A percentile compares a stretch with the other conserved stretches of the same genome.
Conservation (phyloP, 805 yeast genomes). For the Hagleromyces aurorensis region DNA sequence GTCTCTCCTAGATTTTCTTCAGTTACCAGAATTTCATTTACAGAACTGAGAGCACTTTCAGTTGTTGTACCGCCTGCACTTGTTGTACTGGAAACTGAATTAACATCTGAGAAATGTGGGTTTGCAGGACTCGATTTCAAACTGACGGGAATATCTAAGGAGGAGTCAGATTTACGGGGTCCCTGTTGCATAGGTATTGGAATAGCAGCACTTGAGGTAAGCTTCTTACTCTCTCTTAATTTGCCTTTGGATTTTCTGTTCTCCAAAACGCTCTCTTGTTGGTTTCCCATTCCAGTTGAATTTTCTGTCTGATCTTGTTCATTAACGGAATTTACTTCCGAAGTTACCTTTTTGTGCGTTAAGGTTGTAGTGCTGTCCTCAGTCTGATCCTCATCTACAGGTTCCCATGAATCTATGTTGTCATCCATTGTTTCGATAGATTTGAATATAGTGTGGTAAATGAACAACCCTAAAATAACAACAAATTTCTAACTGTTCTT, state of each 20-base stretch:
- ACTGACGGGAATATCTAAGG: constrained; percentile 10
- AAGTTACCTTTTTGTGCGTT: constrained; percentile 2
- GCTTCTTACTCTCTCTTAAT: no score
- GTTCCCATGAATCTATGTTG: no score
- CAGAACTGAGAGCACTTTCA: constrained; percentile 16
- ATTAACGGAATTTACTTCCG: constrained; percentile 1
- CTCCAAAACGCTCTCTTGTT: constrained; percentile 1
- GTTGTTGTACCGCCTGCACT: constrained; percentile 6
- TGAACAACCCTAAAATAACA: no score
- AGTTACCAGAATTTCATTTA: constrained; percentile 15
- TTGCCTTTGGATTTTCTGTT: no score
- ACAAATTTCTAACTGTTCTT: no score
- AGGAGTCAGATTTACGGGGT: constrained; percentile 9
- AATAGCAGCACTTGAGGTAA: no score
- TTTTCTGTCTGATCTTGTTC: no score
- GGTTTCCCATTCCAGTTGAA: neutral
- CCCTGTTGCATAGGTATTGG: constrained; percentile 1
- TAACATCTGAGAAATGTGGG: constrained; percentile 23
- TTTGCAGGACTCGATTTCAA: constrained; percentile 26
- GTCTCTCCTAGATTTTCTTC: no score
- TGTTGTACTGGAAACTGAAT: constrained; percentile 15
- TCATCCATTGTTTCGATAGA: no score
- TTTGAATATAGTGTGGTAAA: no score
- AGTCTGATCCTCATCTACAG: constrained; percentile 12
- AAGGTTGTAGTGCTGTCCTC: constrained; percentile 9